phyloP scores from a whole-genome alignment of 176 grass and related monocot genomes.

The Oryza brachyantha region DNA sequence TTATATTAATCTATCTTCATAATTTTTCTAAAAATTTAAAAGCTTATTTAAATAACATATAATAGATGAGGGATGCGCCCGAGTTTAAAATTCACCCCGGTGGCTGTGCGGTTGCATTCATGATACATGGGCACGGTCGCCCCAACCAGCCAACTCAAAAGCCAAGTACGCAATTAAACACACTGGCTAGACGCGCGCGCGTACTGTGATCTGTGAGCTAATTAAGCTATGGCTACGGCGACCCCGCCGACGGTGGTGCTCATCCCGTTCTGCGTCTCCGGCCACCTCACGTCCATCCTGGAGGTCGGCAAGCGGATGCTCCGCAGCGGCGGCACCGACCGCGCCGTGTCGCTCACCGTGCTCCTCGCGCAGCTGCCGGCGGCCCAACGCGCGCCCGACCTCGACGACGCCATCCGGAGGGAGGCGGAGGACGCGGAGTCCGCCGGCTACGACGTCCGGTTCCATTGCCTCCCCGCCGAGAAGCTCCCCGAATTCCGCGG shows the following conservation, averaged over 20 bases:
- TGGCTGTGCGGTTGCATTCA: too few relatives aligned
- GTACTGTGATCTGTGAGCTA: too few relatives aligned
- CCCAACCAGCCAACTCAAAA: too few relatives aligned
- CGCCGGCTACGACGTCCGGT: conserved; percentile 27
- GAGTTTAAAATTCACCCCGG: too few relatives aligned
- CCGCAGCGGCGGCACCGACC: too few relatives aligned
- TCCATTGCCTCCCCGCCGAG: conserved; percentile 50
- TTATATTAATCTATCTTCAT: too few relatives aligned
- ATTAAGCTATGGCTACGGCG: neutral
- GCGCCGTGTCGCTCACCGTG: conserved; percentile 1
- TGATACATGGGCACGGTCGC: too few relatives aligned
- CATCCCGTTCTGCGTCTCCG: conserved; percentile 40
- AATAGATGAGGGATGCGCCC: too few relatives aligned
- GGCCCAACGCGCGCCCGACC: conserved; percentile 14
- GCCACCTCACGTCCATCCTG: conserved; percentile 65
- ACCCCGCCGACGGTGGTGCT: conserved; percentile 37
- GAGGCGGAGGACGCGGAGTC: conserved; percentile 12
- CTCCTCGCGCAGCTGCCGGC: conserved; percentile 18
- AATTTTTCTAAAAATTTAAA: too few relatives aligned
- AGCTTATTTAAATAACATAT: too few relatives aligned
- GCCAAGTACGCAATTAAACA: too few relatives aligned
- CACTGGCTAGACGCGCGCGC: too few relatives aligned
- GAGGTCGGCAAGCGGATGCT: conserved; percentile 47
- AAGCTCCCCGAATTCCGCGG: conserved; percentile 2
- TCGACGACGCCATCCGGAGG: conserved; percentile 14